Evolutionary conservation across 2,329 filamentous ascomycete species (phyloP), one percentile per base, ranked within the genome.

Genomic region (Botrytis medusae): DNA sequence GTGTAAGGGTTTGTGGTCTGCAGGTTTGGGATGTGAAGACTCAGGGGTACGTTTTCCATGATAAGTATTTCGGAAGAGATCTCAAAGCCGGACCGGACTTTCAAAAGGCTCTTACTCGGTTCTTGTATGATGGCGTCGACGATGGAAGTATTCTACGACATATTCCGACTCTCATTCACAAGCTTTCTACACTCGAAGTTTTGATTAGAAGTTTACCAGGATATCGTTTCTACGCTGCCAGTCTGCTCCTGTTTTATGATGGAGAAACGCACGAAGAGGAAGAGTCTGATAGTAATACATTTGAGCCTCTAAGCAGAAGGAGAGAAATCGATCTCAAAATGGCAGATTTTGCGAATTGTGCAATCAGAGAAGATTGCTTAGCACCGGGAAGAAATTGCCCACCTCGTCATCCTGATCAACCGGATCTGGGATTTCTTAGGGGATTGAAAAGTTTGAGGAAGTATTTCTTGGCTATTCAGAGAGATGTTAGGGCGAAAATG

Each of bases 261-360:
- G 95, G 94, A n/a, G 94, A 91, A 74, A 85, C 88, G 6, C 85
- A 87, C 81, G 85, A 84, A 76, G 81, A 87, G 75, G 79, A 87
- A 81, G 79, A 88, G 85, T 80, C 79, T 25, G 82, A 81, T 42
- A 80, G 79, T 63, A 76, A 73, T 16, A 83, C 84, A 29, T 80
- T 79, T 20, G 81, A 82, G 72, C 85, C 87, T 64, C 70, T 78
- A 74, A 76, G 68, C 20, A 75, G 72, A 18, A 72, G 75, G 74
- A 84, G 85, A 64, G 87, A 91, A 77, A 95, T 97, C 80, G 93
- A 97, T 82, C 91, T 99, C 84, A 98, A 98, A 83, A 97, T 99
- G 82, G 95, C 97, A 73, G 96, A 99, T 82, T 99, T 99, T 84
- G 96, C 96, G 76, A 99, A 99, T 81, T 98, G 95, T 80, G 91